Evolutionary conservation across 83 land plant species (phyloP), one percentile per base, ranked within the genome.

Genomic region (Isoetes engelmannii): DNA sequence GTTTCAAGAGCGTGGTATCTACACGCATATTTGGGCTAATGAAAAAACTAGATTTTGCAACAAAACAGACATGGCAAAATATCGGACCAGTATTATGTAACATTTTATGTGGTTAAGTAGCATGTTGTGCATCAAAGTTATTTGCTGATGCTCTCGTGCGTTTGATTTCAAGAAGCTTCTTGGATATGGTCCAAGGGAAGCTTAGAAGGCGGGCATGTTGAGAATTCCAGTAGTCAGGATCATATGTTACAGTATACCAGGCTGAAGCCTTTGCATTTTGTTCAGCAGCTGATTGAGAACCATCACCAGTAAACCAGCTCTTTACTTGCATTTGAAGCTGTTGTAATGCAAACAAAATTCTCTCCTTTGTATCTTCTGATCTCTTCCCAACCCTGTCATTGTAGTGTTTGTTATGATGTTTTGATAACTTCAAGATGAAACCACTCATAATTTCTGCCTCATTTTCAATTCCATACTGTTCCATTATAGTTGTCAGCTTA

Each of bases 211-310:
- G 88, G 4, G 80, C 83, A 8, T 8, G 45, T 6, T 79, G 81
- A 74, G 76, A 80, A 12, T 51, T 51, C 54, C 54, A 12, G 70
- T 78, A 87, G 28, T 61, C 44, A 0, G 84, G 86, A 63, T 89
- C 87, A 68, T 90, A 93, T 0, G 98, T 87, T 4, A 93, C 96
- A 68, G 90, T 72, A 75, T 94, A 94, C 90, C 98, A 90, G 6
- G 98, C 92, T 4, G 98, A 94, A 6, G 98, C 98, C 67, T 81
- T 90, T 44, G 85, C 90, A 76, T 64, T 65, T 4, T 44, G 48
- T 50, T 78, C 75, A 57, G 61, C 69, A 67, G 19, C 46, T 42
- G 46, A 28, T 5, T 48, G 44, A 42, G 46, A n/a, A 48, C 59
- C 47, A 19, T 53, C 66, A 59, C 28, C 82, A 4, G 77, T 69